phyloP scores from a whole-genome alignment of 164 flowering plant species.

The Piper betle region DNA sequence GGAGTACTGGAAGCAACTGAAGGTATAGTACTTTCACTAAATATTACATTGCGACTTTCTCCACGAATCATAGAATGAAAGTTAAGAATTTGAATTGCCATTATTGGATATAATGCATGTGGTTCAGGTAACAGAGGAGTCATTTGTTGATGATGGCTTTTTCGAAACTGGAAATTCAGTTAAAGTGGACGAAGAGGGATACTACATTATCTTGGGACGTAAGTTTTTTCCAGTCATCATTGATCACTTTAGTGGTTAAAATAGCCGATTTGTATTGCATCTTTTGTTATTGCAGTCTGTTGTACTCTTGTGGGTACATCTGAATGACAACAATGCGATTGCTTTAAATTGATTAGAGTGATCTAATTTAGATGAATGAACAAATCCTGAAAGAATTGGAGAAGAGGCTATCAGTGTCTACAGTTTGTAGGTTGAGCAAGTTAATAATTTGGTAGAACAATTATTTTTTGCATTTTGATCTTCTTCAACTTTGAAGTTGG shows the following conservation, averaged over 20 bases:
- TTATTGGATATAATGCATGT: neutral
- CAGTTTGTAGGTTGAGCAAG: neutral
- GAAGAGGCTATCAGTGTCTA: no score
- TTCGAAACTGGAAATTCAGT: conserved; percentile 95
- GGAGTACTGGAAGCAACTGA: conserved; percentile 91
- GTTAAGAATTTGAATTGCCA: neutral
- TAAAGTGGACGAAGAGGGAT: conserved; percentile 88
- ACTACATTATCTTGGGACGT: conserved; percentile 93
- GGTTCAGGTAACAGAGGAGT: conserved; percentile 67
- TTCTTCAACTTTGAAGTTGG: neutral
- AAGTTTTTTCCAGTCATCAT: conserved; percentile 19
- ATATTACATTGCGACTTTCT: neutral
- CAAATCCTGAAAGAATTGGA: no score
- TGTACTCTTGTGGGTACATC: neutral
- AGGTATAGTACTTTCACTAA: conserved; percentile 30
- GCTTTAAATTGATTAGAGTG: no score
- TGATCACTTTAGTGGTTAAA: no score
- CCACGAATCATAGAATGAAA: no score
- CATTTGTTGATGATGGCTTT: conserved; percentile 75
- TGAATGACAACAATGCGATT: no score
- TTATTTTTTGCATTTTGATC: neutral
- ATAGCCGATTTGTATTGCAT: neutral
- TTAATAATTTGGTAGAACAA: neutral
- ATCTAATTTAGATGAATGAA: no score
- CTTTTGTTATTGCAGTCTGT: neutral